These are phyloP conservation scores for Fusarium sacchari DNA, from an alignment of 2,329 filamentous ascomycete genomes.

Conservation along the genomic window DNA sequence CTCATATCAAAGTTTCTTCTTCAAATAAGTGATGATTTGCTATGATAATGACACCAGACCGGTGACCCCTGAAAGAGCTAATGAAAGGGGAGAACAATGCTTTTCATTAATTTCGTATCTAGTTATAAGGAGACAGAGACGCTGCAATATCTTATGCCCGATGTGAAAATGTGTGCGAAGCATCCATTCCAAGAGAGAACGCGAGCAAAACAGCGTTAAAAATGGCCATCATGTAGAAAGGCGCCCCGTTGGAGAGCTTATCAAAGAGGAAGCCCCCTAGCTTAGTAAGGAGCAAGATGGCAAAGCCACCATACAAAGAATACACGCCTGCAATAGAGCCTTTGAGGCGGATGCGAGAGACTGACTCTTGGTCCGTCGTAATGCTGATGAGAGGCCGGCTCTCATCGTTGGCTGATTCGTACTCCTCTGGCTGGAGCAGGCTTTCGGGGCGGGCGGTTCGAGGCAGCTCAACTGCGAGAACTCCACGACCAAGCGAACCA, in stretches of 20 bases:
- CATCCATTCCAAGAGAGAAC: conserved; percentile 62
- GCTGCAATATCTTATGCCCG: conserved; percentile 1
- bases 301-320: conserved; percentile 87
- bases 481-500: conserved; percentile 84
- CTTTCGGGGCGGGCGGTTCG: conserved; percentile 37
- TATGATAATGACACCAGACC: neutral
- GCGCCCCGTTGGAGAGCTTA: conserved; percentile 74
- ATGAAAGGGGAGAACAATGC: neutral
- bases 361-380: conserved; percentile 45
- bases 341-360: conserved; percentile 74
- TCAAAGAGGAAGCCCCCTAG: conserved; percentile 90
- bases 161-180: conserved; percentile 52
- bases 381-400: conserved; percentile 52
- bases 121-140: neutral
- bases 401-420: conserved; percentile 54
- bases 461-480: conserved; percentile 66
- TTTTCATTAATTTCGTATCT: conserved; percentile 35
- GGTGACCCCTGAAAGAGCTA: neutral
- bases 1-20: neutral
- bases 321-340: conserved; percentile 96
- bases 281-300: conserved; percentile 92
- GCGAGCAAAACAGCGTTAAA: conserved; percentile 83
- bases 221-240: conserved; percentile 92
- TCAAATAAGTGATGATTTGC: neutral
- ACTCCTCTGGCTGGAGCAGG: conserved; percentile 49